Conservation (phyloP, 2,329 filamentous ascomycete species). For the Aspergillus intermedius region DNA sequence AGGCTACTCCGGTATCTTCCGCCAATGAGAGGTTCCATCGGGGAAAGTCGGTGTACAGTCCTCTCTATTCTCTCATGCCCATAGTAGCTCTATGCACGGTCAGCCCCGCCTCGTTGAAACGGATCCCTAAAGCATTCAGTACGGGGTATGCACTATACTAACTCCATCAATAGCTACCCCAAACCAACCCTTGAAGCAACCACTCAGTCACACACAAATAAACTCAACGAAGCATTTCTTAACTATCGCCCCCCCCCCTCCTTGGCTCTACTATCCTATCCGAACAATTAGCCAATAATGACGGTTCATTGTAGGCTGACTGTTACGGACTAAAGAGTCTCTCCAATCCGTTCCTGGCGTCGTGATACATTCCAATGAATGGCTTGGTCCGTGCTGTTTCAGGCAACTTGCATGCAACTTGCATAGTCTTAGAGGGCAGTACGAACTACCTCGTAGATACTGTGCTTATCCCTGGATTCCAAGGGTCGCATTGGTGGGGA, state of each 20-base stretch:
- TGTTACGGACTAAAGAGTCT: not conserved
- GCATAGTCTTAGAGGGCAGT: too few species aligned
- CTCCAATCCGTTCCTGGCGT: not conserved
- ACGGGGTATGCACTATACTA: too few species aligned
- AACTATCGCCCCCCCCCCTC: not conserved
- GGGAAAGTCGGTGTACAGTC: not conserved
- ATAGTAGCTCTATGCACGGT: not conserved
- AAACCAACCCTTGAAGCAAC: too few species aligned
- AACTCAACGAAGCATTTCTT: not conserved
- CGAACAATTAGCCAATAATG: not conserved
- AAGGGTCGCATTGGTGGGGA: not conserved
- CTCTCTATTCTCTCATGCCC: too few species aligned
- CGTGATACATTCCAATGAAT: not conserved
- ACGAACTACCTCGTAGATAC: too few species aligned
- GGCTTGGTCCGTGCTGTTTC: not conserved
- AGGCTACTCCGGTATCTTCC: not conserved
- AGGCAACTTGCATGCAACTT: too few species aligned
- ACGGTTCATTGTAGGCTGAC: not conserved
- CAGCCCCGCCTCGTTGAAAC: not conserved
- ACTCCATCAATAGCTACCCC: too few species aligned
- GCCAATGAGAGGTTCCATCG: not conserved
- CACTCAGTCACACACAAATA: not conserved
- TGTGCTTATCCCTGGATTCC: not conserved
- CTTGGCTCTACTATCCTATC: not conserved
- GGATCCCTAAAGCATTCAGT: not conserved